phyloP scores from a whole-genome alignment of 1,284 basidiomycete genomes.

The Entoloma clypeatum region DNA sequence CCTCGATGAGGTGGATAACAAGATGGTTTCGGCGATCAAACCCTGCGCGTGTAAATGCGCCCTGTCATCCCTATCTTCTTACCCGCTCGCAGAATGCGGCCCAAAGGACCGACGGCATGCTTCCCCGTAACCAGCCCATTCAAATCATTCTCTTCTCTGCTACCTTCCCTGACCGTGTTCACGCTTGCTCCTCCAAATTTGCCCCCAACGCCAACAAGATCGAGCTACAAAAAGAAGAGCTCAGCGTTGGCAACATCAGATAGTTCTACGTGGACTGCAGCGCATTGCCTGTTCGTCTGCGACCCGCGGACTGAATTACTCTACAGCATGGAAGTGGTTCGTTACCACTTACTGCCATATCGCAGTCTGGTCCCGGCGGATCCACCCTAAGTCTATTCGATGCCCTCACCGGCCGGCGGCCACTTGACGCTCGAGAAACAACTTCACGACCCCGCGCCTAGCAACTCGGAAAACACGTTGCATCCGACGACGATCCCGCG shows the following conservation, averaged over 20 bases:
- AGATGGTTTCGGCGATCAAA: conserved; percentile 96
- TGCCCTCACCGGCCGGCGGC: no score
- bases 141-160: conserved; percentile 98
- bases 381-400: no score
- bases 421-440: no score
- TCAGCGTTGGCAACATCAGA: conserved; percentile 92
- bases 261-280: conserved; percentile 98
- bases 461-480: no score
- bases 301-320: no score
- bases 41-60: conserved; percentile 90
- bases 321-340: no score
- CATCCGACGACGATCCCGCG: no score
- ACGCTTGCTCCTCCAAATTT: conserved; percentile 86
- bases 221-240: conserved; percentile 90
- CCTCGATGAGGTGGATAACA: conserved; percentile 97
- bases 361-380: no score
- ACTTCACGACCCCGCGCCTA: no score
- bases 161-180: conserved; percentile 94
- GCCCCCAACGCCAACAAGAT: conserved; percentile 97
- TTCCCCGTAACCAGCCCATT: conserved; percentile 54
- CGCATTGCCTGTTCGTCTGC: no score
- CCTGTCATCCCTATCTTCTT: conserved; percentile 26
- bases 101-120: conserved; percentile 45
- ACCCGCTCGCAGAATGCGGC: neutral
- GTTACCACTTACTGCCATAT: no score